These are phyloP conservation scores for Arctium minus DNA, from an alignment of 129 eudicot genomes.

Conservation along the genomic window DNA sequence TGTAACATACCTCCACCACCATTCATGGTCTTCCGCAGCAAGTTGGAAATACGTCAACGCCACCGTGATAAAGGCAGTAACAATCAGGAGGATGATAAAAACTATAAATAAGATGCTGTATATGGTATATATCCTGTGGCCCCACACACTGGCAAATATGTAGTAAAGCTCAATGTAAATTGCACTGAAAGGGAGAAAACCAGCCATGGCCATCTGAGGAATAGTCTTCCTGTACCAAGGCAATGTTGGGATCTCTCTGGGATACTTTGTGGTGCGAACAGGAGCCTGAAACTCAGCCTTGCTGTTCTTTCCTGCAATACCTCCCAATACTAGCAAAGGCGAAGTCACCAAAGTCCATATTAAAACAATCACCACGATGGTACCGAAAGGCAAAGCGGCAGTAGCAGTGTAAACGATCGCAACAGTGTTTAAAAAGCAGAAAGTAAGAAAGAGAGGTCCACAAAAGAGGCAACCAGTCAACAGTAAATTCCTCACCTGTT, in stretches of 20 bases:
- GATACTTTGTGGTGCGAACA: slow-evolving; percentile 65
- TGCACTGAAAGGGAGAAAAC: slow-evolving; percentile 70
- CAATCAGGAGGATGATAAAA: slow-evolving; percentile 59
- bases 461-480: slow-evolving; percentile 78
- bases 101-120: slow-evolving; percentile 72
- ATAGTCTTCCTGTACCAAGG: slow-evolving; percentile 68
- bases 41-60: slow-evolving; percentile 67
- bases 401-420: slow-evolving; percentile 79
- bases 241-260: slow-evolving; percentile 65
- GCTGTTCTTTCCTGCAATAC: slow-evolving; percentile 83
- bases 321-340: slow-evolving; percentile 71
- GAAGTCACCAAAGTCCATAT: slow-evolving; percentile 80
- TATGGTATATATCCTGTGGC: slow-evolving; percentile 70
- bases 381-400: slow-evolving; percentile 82
- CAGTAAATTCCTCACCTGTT: slow-evolving; percentile 73
- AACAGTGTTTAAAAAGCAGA: slow-evolving; percentile 78
- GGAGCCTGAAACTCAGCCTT: slow-evolving; percentile 82
- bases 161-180: slow-evolving; percentile 70
- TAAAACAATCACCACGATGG: slow-evolving; percentile 64
- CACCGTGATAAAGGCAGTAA: slow-evolving; percentile 56
- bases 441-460: slow-evolving; percentile 80
- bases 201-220: slow-evolving; percentile 86
- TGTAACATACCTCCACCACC: slow-evolving; percentile 73
- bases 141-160: slow-evolving; percentile 84
- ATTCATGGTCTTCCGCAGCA: slow-evolving; percentile 70